Evolutionary conservation across 176 grass and related monocot species (phyloP), one percentile per base, ranked within the genome.

Genomic region (Cenchrus purpureus): DNA sequence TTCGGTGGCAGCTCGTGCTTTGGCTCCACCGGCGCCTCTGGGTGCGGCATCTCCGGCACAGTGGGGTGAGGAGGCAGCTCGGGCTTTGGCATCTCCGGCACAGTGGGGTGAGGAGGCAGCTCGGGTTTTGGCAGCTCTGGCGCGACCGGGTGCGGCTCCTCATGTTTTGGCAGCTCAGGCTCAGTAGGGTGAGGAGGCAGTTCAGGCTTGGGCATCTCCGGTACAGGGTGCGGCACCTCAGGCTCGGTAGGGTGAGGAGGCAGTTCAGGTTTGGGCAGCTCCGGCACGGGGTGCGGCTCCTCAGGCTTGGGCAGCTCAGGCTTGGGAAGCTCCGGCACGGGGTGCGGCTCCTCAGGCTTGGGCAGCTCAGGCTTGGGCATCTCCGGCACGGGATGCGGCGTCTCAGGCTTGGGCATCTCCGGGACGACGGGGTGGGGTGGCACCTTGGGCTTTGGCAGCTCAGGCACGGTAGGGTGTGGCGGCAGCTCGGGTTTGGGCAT

Each of bases 401-500:
- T 2, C 16, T 84, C 73, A 0, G 75, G 76, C 19, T 69, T 71
- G 4, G 78, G 78, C 10, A 42, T 5, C 64, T 67, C 64, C 13
- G 64, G 64, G 12, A 40, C 32, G 0, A 55, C 45, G 7, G 45
- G 45, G 45, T 46, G 43, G 0, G 61, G 66, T 1, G 76, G 56
- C 8, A 44, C 1, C 8, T 86, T 76, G 0, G 31, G 84, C 45
- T 64, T 79, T 0, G 76, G 56, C 3, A 79, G 0, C 40, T 87
- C 84, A 0, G 79, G 79, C 1, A 55, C 22, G 0, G 13, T 0
- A 11, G 53, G 40, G 42, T 76, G 54, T 2, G 77, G 64, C 3
- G 77, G 84, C 7, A 80, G 2, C 45, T 87, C 85, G 4, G 78
- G 52, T 34, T 81, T 76, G 0, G 86, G 86, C 19, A 87, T 0